phyloP scores from a whole-genome alignment of 1,284 basidiomycete species.

The Moesziomyces sp. region DNA sequence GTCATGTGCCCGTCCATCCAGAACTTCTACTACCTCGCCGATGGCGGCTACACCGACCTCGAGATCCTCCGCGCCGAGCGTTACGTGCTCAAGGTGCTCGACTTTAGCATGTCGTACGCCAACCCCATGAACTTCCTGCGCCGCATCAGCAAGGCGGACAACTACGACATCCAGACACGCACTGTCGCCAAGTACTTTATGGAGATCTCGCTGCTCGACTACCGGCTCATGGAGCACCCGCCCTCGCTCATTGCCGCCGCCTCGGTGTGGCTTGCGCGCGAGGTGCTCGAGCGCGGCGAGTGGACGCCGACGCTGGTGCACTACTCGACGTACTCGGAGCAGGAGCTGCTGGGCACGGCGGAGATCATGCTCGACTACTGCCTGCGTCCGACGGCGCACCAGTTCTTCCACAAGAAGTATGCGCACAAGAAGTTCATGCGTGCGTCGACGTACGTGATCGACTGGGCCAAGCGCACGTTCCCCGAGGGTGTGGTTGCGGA shows the following conservation, averaged over 20 bases:
- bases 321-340: slow-evolving; percentile 89
- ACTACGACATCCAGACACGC: slow-evolving; percentile 81
- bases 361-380: slow-evolving; percentile 91
- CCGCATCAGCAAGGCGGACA: slow-evolving; percentile 70
- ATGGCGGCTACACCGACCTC: slow-evolving; percentile 63
- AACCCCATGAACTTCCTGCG: slow-evolving; percentile 93
- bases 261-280: slow-evolving; percentile 87
- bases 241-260: slow-evolving; percentile 90
- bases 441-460: slow-evolving; percentile 61
- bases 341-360: slow-evolving; percentile 83
- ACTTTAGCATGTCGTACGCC: slow-evolving; percentile 91
- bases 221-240: slow-evolving; percentile 81
- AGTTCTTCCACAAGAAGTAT: slow-evolving; percentile 66
- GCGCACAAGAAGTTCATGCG: slow-evolving; percentile 67
- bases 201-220: slow-evolving; percentile 89
- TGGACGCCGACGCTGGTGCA: slow-evolving; percentile 88
- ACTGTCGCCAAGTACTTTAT: slow-evolving; percentile 84
- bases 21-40: slow-evolving; percentile 76
- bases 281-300: slow-evolving; percentile 82
- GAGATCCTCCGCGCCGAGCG: slow-evolving; percentile 77
- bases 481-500: slow-evolving; percentile 55
- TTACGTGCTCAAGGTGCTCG: slow-evolving; percentile 89
- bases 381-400: slow-evolving; percentile 60
- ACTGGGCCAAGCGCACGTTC: slow-evolving; percentile 62
- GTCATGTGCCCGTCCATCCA: slow-evolving; percentile 88